A percentile compares a stretch with the other conserved stretches of the same genome.
These are phyloP conservation scores for Dichomitus squalens DNA, from an alignment of 1,284 basidiomycete genomes.

Conservation along the genomic window DNA sequence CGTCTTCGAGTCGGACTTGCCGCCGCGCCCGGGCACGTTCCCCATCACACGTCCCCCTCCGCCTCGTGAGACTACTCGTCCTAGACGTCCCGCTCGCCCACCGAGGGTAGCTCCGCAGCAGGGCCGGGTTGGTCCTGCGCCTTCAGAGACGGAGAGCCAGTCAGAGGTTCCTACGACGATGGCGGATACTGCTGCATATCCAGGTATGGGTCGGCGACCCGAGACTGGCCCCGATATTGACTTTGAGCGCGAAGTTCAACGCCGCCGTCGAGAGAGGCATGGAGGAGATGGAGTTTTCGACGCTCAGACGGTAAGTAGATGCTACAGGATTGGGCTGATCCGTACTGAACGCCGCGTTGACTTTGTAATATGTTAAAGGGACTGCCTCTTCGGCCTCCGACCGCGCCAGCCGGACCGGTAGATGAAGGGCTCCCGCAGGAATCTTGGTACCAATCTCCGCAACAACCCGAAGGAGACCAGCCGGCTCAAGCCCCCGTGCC, in stretches of 20 bases:
- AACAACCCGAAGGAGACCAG: neutral
- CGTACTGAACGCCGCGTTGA: too few relatives aligned
- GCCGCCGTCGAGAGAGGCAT: constrained; percentile 7
- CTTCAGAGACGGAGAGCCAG: constrained; percentile 14
- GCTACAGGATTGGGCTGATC: neutral
- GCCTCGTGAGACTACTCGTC: neutral
- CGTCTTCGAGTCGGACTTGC: constrained; percentile 32
- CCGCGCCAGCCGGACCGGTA: constrained; percentile 4
- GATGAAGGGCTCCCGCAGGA: neutral
- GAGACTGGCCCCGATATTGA: constrained; percentile 22
- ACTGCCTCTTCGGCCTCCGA: constrained; percentile 8
- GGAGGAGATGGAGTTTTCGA: constrained; percentile 4
- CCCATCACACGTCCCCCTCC: constrained; percentile 21
- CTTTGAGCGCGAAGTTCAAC: constrained; percentile 16
- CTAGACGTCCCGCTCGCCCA: constrained; percentile 8
- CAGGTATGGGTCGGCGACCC: neutral
- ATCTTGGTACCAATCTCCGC: constrained; percentile 15
- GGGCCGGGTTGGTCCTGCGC: neutral
- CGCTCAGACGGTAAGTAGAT: constrained; percentile 10
- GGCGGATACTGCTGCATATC: neutral
- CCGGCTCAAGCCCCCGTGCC: constrained; percentile 8
- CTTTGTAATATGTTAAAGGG: neutral
- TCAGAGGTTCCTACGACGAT: neutral
- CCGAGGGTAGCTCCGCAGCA: neutral
- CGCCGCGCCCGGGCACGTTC: constrained; percentile 31